phyloP scores from a whole-genome alignment of 176 grass and related monocot genomes.

The Oryza glumipatula region DNA sequence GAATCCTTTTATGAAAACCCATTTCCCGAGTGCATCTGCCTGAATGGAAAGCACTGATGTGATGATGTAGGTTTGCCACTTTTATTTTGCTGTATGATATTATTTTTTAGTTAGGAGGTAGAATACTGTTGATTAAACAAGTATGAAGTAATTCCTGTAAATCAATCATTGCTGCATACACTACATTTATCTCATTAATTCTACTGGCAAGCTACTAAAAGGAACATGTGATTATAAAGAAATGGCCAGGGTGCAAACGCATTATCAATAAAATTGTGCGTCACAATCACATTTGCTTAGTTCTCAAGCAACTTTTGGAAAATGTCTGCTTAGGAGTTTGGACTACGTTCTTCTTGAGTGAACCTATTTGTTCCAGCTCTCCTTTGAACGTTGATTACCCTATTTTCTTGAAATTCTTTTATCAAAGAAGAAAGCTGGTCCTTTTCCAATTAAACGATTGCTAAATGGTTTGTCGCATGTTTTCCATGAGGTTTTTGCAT shows the following conservation, averaged over 20 bases:
- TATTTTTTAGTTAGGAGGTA: constrained; percentile 24
- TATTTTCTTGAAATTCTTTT: neutral
- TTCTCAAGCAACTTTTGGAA: neutral
- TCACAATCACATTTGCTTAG: neutral
- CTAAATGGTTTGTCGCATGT: neutral
- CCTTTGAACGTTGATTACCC: neutral
- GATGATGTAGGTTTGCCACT: constrained; percentile 47
- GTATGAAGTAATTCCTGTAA: neutral
- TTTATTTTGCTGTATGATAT: neutral
- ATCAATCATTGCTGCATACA: neutral
- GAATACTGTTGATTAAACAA: constrained; percentile 17
- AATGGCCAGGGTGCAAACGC: neutral
- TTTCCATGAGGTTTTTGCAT: constrained; percentile 1
- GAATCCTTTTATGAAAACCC: constrained; percentile 95
- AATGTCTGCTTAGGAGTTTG: neutral
- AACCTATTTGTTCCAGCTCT: constrained; percentile 1
- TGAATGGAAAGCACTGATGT: constrained; percentile 52
- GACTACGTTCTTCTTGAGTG: neutral
- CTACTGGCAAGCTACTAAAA: neutral
- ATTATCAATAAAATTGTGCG: neutral
- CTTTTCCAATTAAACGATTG: neutral
- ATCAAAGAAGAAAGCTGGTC: neutral
- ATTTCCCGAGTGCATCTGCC: constrained; percentile 90
- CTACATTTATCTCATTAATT: neutral
- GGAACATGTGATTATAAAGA: neutral